Conservation (phyloP, 1,139 yeast genomes). For the Scheffersomyces stambukii region DNA sequence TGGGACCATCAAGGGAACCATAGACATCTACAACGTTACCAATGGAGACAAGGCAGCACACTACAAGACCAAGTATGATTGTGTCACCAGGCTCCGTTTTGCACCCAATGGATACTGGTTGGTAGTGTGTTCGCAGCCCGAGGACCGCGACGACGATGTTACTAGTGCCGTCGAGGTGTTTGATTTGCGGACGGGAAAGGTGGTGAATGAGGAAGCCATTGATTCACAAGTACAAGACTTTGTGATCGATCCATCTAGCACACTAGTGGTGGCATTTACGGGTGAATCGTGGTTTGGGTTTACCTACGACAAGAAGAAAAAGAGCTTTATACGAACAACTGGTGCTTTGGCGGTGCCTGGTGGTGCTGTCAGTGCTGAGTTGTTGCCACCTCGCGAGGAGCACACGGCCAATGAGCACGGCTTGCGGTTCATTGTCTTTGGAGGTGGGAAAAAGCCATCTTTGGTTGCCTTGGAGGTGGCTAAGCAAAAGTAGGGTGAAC, state of each 20-base stretch:
- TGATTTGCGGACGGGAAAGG: conserved; percentile 50
- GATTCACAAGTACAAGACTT: conserved; percentile 19
- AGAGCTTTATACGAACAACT: no score
- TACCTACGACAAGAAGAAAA: conserved; percentile 42
- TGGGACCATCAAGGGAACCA: conserved; percentile 26
- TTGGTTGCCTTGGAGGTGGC: no score
- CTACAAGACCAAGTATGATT: conserved; percentile 17
- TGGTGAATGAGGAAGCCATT: conserved; percentile 24
- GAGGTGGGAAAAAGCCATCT: no score
- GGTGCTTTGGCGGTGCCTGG: no score
- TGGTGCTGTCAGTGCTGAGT: no score
- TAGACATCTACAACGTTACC: conserved; percentile 8
- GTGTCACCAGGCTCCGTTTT: conserved; percentile 37
- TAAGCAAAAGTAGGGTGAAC: no score
- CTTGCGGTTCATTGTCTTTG: no score
- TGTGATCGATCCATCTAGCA: conserved; percentile 45
- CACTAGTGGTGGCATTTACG: conserved; percentile 26
- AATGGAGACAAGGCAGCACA: conserved; percentile 36
- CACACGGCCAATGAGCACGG: no score
- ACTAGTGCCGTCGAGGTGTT: conserved; percentile 38
- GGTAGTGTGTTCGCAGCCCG: conserved; percentile 21
- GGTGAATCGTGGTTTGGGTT: conserved; percentile 11
- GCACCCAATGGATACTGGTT: conserved; percentile 74
- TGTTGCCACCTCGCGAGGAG: no score
- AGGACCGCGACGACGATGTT: conserved; percentile 2